Base-by-base conservation (phyloP, 441 rosid genomes). In the Capsella rubella region DNA sequence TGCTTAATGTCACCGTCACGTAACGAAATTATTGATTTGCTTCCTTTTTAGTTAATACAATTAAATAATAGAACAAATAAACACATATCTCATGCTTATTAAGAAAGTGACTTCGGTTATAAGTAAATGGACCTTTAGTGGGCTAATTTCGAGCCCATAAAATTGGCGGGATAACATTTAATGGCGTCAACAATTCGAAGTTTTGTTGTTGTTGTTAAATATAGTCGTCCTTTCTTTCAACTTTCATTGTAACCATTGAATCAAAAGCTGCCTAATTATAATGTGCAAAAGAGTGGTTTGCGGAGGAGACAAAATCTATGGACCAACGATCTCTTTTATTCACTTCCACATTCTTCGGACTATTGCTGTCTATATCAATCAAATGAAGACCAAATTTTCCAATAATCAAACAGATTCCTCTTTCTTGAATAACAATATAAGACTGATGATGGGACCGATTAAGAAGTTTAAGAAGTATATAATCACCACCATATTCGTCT, bases 391-490 rank as follows among this genome's bases (percentile, higher is more conserved):
- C 59, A 62, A 2, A 9, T 43, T 61, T 32, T 15, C 25, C 4
- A 1, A 25, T 15, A 46, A 47, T 4, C 39, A 47, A 34, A 61
- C 29, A 42, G 28, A 42, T 2, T 18, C 4, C 0, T 16, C 52
- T 28, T 63, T 63, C 34, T 46, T 53, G 37, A 56, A 61, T 40
- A 57, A 70, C 49, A 15, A 35, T 0, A 39, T 18, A 8, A 45
- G 15, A 11, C 31, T 15, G 16, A 66, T 15, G 16, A 66, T 77
- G 80, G 52, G 80, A 51, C 80, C 80, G 2, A 72, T 77, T 40
- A 15, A 10, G 69, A 77, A 72, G 77, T 77, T 77, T 45, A 71
- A 77, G 59, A 77, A 77, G 81, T 78, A 78, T 39, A 78, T 78
- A 28, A 59, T 78, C 59, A 77, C 80, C 0, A 71, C 80, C 0